Conservation (phyloP, 129 eudicot genomes). For the Helichrysum umbraculigerum region DNA sequence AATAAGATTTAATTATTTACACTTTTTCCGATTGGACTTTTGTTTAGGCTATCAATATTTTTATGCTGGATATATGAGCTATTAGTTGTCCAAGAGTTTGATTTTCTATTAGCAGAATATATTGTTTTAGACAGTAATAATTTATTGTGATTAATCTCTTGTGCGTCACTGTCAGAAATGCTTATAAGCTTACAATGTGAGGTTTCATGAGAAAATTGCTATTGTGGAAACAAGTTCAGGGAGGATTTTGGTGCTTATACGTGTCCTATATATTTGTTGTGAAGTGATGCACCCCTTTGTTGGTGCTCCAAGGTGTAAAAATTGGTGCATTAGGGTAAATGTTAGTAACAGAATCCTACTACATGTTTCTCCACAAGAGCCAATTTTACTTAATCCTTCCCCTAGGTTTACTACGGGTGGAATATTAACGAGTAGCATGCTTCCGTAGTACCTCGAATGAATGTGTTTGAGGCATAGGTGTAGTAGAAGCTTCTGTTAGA, state of each 20-base stretch:
- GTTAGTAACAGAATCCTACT: too few species aligned
- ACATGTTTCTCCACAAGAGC: too few species aligned
- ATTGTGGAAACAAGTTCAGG: background rate
- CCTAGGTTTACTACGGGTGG: too few species aligned
- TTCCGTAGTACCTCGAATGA: background rate
- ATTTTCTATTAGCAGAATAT: background rate
- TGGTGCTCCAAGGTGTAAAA: too few species aligned
- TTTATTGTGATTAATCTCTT: too few species aligned
- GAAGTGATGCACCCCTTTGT: too few species aligned
- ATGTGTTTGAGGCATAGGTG: background rate
- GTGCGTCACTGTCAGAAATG: background rate
- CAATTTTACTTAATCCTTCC: too few species aligned
- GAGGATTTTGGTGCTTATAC: background rate
- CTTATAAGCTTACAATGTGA: background rate
- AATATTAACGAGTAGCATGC: background rate
- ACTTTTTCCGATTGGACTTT: background rate
- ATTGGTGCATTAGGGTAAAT: too few species aligned
- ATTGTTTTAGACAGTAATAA: too few species aligned
- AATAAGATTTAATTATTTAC: background rate
- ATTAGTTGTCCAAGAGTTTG: too few species aligned
- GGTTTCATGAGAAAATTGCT: background rate
- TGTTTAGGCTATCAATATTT: background rate
- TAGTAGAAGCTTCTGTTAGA: background rate
- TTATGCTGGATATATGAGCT: background rate
- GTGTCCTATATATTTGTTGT: too few species aligned